A percentile compares a stretch with the other conserved stretches of the same genome.
Evolutionary conservation across 371 early-diverging fungal species (phyloP).

Genomic region (Batkoa obscura): DNA sequence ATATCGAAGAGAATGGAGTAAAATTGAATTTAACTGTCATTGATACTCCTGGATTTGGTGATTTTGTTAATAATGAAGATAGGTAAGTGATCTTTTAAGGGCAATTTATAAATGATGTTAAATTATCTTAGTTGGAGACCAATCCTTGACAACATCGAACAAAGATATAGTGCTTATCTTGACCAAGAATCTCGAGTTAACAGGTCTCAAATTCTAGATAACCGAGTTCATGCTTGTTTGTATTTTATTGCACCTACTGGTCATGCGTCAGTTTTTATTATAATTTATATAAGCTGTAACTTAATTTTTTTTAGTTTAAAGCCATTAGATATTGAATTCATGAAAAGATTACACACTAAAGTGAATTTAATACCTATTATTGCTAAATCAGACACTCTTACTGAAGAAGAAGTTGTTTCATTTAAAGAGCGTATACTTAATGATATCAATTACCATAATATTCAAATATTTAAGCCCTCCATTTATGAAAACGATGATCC

Average conservation of each 20-base stretch:
- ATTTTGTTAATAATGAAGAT: slow-evolving; percentile 89
- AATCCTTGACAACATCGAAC: slow-evolving; percentile 87
- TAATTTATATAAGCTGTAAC: slow-evolving; percentile 3
- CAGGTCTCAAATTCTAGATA: slow-evolving; percentile 73
- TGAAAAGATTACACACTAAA: slow-evolving; percentile 78
- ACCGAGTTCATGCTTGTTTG: slow-evolving; percentile 90
- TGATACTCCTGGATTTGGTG: slow-evolving; percentile 89
- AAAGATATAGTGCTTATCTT: slow-evolving; percentile 84
- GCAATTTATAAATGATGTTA: background rate
- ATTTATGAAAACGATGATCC: slow-evolving; percentile 82
- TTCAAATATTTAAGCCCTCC: slow-evolving; percentile 84
- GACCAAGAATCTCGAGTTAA: slow-evolving; percentile 84
- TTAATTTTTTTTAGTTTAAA: slow-evolving; percentile 31
- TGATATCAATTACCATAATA: slow-evolving; percentile 82
- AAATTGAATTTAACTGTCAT: slow-evolving; percentile 85
- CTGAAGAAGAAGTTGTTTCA: slow-evolving; percentile 76
- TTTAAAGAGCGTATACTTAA: slow-evolving; percentile 87
- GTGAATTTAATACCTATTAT: slow-evolving; percentile 97
- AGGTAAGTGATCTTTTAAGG: slow-evolving; percentile 20
- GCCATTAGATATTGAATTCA: slow-evolving; percentile 88
- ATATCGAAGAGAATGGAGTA: slow-evolving; percentile 72
- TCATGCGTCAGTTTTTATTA: slow-evolving; percentile 34
- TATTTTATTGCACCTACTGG: slow-evolving; percentile 96
- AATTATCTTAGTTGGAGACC: slow-evolving; percentile 62
- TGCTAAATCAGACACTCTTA: slow-evolving; percentile 95